A percentile compares a stretch with the other conserved stretches of the same genome.
phyloP scores from a whole-genome alignment of 139 green algal species.

The Desmodesmus armatus region DNA sequence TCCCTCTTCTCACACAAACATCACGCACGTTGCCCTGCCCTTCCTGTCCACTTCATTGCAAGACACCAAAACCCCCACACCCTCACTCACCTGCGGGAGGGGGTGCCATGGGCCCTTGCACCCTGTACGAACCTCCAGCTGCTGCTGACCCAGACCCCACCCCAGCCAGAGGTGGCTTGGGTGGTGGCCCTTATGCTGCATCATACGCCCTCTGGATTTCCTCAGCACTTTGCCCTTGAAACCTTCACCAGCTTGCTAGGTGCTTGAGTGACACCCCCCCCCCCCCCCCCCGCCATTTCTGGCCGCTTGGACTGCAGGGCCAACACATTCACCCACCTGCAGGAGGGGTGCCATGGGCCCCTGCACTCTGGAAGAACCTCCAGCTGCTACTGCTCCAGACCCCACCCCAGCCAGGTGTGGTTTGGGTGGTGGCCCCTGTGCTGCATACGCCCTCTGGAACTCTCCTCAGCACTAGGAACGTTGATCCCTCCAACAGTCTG shows the following conservation, averaged over 20 bases:
- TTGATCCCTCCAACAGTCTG: neutral
- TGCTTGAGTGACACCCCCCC: no score
- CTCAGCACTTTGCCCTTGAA: constrained; percentile 27
- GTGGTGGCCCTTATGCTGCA: constrained; percentile 61
- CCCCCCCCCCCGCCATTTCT: no score
- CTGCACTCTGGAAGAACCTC: neutral
- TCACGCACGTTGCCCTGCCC: no score
- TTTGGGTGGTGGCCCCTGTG: constrained; percentile 66
- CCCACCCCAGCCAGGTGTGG: neutral
- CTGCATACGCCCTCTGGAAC: constrained; percentile 65
- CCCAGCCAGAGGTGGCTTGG: constrained; percentile 49
- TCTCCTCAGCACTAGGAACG: constrained; percentile 40
- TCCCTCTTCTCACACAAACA: no score
- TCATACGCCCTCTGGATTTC: constrained; percentile 68
- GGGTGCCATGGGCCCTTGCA: neutral
- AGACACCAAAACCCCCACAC: no score
- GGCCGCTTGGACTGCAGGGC: no score
- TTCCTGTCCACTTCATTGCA: no score
- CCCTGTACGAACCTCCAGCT: neutral
- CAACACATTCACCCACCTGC: no score
- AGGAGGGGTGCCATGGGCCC: neutral
- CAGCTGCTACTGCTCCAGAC: constrained; percentile 13
- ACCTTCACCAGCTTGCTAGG: no score
- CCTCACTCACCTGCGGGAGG: neutral
- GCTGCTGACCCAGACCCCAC: no score